Evolutionary conservation across 192 early-diverging fungal genomes (phyloP).

Genomic region (Linnemannia exigua): DNA sequence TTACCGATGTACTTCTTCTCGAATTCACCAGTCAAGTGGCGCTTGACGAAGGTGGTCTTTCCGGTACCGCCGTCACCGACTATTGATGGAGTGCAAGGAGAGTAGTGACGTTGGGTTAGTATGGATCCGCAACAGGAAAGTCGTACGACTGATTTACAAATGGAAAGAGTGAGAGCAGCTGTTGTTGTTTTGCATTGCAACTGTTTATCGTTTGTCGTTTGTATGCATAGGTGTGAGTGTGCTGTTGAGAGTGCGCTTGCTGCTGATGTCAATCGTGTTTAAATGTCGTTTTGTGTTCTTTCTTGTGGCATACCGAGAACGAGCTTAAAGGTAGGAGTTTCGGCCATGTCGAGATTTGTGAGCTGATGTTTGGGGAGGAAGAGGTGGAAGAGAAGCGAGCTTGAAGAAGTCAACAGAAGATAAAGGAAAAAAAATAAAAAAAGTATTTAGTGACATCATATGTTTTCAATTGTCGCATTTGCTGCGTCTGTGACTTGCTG

Average conservation of each 20-base stretch:
- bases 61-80: slow-evolving; percentile 99
- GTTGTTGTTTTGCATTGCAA: not conserved
- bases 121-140: not conserved
- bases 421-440: slow-evolving; percentile 19
- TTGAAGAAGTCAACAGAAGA: not conserved
- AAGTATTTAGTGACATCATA: not conserved
- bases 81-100: slow-evolving; percentile 18
- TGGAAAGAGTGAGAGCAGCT: not conserved
- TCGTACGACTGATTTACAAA: not conserved
- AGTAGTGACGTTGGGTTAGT: slow-evolving; percentile 10
- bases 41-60: slow-evolving; percentile 99
- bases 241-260: not conserved
- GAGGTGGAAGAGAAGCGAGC: not conserved
- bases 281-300: not conserved
- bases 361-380: slow-evolving; percentile 1
- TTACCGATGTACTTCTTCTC: slow-evolving; percentile 99
- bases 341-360: slow-evolving; percentile 28
- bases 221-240: not conserved
- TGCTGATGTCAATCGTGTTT: no score
- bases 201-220: not conserved
- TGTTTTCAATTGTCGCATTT: not conserved
- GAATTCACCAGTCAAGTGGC: slow-evolving; percentile 99
- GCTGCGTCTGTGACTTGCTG: not conserved
- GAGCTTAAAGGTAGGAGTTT: slow-evolving; percentile 87
- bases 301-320: slow-evolving; percentile 79